Conservation (phyloP, 352 stramenopile genomes). For the Pythium myriotylum region DNA sequence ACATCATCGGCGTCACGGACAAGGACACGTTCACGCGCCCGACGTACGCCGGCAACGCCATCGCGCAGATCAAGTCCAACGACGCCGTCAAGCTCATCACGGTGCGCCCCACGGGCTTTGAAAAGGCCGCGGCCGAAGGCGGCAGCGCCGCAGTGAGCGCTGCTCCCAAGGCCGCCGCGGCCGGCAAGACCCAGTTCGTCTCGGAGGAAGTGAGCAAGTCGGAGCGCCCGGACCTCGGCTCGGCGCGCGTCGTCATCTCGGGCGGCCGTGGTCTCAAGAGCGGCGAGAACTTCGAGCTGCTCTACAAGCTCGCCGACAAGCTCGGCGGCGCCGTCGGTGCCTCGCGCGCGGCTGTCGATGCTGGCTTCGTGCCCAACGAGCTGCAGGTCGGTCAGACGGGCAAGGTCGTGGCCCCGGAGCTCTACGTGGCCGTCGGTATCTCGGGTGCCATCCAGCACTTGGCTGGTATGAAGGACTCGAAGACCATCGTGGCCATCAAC, state of each 20-base stretch:
- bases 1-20: constrained; percentile 92
- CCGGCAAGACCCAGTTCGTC: constrained; percentile 89
- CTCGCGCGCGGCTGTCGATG: constrained; percentile 97
- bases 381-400: constrained; percentile 99
- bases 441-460: constrained; percentile 99
- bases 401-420: constrained; percentile 97
- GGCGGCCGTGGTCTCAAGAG: constrained; percentile 97
- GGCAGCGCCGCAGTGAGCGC: constrained; percentile 74
- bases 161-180: constrained; percentile 52
- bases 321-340: constrained; percentile 97
- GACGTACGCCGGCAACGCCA: constrained; percentile 87
- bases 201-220: constrained; percentile 94
- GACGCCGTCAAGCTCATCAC: constrained; percentile 95
- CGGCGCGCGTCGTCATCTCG: constrained; percentile 94
- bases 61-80: constrained; percentile 88
- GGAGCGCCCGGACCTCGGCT: constrained; percentile 94
- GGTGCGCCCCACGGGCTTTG: constrained; percentile 96
- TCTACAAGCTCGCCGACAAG: constrained; percentile 98
- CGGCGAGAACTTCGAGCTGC: constrained; percentile 97
- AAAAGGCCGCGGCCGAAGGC: constrained; percentile 91
- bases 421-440: constrained; percentile 98
- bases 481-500: constrained; percentile 99
- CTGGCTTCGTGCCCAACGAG: constrained; percentile 98
- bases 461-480: constrained; percentile 99
- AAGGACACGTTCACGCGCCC: constrained; percentile 96